Conservation (phyloP, 2,329 filamentous ascomycete species). For the Penicillium sp. region DNA sequence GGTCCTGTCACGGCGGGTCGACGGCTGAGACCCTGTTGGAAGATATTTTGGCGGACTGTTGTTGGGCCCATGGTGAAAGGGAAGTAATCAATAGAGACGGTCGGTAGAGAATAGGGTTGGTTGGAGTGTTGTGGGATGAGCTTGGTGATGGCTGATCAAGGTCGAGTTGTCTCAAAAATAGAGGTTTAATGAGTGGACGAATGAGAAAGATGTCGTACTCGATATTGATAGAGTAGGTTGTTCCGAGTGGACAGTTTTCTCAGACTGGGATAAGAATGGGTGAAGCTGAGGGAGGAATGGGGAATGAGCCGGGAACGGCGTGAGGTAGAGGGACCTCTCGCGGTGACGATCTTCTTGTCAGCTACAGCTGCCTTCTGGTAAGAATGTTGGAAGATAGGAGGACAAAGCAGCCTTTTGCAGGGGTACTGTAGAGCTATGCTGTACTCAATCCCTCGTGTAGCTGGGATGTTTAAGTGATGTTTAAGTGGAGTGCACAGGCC, state of each 20-base stretch:
- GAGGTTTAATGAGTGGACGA: background rate
- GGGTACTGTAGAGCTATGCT: too few species aligned
- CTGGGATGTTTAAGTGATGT: too few species aligned
- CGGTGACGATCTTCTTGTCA: too few species aligned
- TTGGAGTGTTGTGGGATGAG: background rate
- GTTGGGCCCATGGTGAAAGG: conserved; percentile 30
- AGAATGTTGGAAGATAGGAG: too few species aligned
- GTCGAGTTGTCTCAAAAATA: background rate
- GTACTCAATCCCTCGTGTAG: too few species aligned
- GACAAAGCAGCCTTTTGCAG: too few species aligned
- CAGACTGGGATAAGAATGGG: background rate
- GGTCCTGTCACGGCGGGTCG: conserved; percentile 42
- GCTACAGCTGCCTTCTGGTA: too few species aligned
- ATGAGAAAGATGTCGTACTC: background rate
- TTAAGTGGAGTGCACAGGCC: conserved; percentile 8
- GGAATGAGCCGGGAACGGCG: background rate
- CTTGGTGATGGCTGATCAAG: background rate
- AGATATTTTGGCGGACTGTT: conserved; percentile 50
- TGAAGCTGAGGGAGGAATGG: background rate
- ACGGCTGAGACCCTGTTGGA: conserved; percentile 49
- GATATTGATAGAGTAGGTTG: background rate
- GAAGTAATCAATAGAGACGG: background rate
- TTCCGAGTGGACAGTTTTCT: background rate
- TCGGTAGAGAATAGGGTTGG: background rate
- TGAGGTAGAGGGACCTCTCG: too few species aligned